phyloP scores from a whole-genome alignment of 2,329 filamentous ascomycete genomes.

The Pseudogymnoascus sp. region DNA sequence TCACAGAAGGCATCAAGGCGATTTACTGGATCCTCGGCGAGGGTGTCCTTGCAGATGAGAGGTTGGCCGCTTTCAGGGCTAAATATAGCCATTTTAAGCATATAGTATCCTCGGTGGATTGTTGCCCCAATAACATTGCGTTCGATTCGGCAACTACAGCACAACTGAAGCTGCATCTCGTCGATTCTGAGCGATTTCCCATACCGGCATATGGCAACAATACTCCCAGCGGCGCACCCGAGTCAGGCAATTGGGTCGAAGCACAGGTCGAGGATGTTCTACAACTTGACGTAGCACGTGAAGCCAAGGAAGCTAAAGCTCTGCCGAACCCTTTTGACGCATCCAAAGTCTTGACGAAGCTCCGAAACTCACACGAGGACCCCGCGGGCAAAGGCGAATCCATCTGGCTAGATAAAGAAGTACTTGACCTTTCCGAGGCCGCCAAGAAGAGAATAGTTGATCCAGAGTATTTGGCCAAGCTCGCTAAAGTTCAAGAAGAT shows the following conservation, averaged over 20 bases:
- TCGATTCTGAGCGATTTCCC: slow-evolving; percentile 69
- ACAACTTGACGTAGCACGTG: slow-evolving; percentile 18
- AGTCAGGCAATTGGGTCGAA: neutral
- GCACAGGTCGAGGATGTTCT: slow-evolving; percentile 14
- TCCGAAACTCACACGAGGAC: slow-evolving; percentile 16
- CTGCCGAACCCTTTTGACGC: slow-evolving; percentile 38
- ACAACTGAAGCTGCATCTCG: slow-evolving; percentile 59
- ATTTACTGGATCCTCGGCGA: slow-evolving; percentile 79
- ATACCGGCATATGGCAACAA: slow-evolving; percentile 59
- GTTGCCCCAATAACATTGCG: slow-evolving; percentile 67
- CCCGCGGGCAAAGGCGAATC: slow-evolving; percentile 13
- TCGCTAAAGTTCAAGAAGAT: slow-evolving; percentile 49
- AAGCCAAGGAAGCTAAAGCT: neutral
- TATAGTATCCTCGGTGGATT: slow-evolving; percentile 67
- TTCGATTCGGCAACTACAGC: slow-evolving; percentile 61
- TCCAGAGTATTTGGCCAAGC: slow-evolving; percentile 40
- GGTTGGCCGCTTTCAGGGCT: slow-evolving; percentile 63
- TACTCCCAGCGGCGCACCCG: neutral
- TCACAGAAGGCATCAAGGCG: slow-evolving; percentile 60
- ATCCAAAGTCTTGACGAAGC: slow-evolving; percentile 34
- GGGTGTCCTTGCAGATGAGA: slow-evolving; percentile 54
- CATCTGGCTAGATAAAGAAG: slow-evolving; percentile 31
- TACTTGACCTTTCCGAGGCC: slow-evolving; percentile 46
- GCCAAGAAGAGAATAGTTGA: slow-evolving; percentile 37
- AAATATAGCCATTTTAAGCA: slow-evolving; percentile 59